Evolutionary conservation across 2,329 filamentous ascomycete species (phyloP).

Genomic region (Epichloe baconii): DNA sequence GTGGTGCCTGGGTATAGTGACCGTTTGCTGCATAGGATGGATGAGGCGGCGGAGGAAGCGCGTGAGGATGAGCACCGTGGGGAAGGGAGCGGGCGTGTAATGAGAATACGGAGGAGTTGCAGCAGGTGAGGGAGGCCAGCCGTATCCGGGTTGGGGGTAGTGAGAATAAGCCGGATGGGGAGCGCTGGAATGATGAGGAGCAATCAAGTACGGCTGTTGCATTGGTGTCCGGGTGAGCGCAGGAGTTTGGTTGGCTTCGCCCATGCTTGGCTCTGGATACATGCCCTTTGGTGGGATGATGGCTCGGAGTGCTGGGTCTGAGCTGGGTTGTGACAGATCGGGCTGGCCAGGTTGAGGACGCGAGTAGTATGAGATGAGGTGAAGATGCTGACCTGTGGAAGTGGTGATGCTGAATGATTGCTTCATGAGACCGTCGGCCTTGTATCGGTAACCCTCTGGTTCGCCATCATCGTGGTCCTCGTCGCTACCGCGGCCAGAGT

Average conservation of each 20-base stretch:
- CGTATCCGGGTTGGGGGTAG: conserved; percentile 32
- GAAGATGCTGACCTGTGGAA: conserved; percentile 73
- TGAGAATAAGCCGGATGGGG: conserved; percentile 23
- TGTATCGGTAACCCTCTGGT: conserved; percentile 86
- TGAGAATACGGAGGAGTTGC: conserved; percentile 41
- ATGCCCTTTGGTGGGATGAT: conserved; percentile 86
- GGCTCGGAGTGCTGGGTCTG: conserved; percentile 64
- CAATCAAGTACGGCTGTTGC: conserved; percentile 29
- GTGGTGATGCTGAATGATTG: conserved; percentile 99
- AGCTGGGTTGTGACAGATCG: conserved; percentile 68
- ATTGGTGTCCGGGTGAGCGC: conserved; percentile 67
- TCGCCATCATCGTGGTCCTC: conserved; percentile 77
- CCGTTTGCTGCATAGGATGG: conserved; percentile 17
- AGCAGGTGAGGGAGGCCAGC: conserved; percentile 43
- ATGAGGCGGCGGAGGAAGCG: conserved; percentile 14
- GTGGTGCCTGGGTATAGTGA: conserved; percentile 11
- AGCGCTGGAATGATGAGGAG: conserved; percentile 19
- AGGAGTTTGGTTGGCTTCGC: conserved; percentile 69
- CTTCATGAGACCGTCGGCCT: conserved; percentile 96
- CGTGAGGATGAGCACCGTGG: conserved; percentile 14
- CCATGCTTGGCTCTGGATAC: conserved; percentile 92
- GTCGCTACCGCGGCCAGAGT: conserved; percentile 68
- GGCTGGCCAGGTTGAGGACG: conserved; percentile 60
- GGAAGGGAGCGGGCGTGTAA: conserved; percentile 25
- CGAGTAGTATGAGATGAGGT: conserved; percentile 95